Base-by-base conservation (phyloP, 2,329 filamentous ascomycete genomes). In the Endoconidiophora polonica region DNA sequence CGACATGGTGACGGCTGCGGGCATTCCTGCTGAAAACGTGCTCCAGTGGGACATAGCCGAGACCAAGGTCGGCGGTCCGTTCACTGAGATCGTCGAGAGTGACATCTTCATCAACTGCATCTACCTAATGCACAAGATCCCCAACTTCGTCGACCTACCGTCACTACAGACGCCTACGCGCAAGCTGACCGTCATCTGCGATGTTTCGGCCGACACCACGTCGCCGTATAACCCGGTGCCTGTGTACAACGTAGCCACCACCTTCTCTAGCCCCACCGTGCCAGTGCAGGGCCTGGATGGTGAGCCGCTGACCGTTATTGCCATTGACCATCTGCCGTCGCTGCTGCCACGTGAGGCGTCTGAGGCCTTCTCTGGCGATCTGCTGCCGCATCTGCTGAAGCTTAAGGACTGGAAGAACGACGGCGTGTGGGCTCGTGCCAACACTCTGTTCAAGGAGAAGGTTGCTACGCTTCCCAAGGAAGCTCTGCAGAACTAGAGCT, bases 41-140 rank as follows among this genome's bases (percentile, higher is more conserved):
- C 59, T 74, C 56, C 68, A 71, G 64, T 76, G 71, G 72, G 86
- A 94, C 69, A 74, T 93, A 62, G 74, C 74, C 37, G 86, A 93
- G 74, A 94, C 86, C 24, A 57, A 55, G 22, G 71, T 70, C 52
- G 77, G 79, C 50, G 86, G 86, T 1, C 86, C 86, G 7, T 91
- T 88, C 66, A 65, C 71, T 55, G 85, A 91, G 68, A 87, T 93
- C 59, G 70, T 79, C 44, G 75, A 86, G 65, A 74, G 70, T 54
- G 79, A 85, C 59, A 81, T 86, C 61, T 86, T 87, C 62, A 72
- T 91, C 63, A 93, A 91, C 70, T 87, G 83, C 74, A 90, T 94
- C 63, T 94, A 94, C 68, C 78, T 95, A 40, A 77, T 72, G 54
- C 70, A 77, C 57, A 76, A 81, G 62, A 88, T 91, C 57, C 83